Base-by-base conservation (phyloP, 805 yeast species). In the Pichia nakasei region DNA sequence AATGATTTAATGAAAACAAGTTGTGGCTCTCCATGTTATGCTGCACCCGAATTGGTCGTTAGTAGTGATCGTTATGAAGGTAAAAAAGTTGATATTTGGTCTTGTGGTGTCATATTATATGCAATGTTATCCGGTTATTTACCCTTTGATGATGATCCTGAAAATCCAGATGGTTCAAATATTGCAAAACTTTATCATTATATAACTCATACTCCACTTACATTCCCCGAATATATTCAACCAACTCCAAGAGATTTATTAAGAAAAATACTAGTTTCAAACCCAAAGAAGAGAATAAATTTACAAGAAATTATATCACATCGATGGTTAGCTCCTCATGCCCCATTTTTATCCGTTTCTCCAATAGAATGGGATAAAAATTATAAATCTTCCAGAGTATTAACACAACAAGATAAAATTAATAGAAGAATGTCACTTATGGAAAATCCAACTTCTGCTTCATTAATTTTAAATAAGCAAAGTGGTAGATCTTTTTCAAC, bases 21-120 rank as follows among this genome's bases (percentile, higher is more conserved):
- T 32, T 91, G 98, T 63, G 98, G 98, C 2, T 86, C 96, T 3
- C 98, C 98, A 1, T 91, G 98, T 62, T 91, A 91, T 63, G 98
- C 98, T 0, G 98, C 98, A 1, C 98, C 98, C 0, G 98, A 93
- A 60, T 67, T 93, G 46, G 98, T 93, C 3, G 82, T 88, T 26
- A 82, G 91, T 12, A 85, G 80, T 50, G 75, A 80, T 43, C 88
- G 95, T 15, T 93, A 93, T 60, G 87, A 85, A 52, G 97, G 96
- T 20, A 76, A 87, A 49, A 88, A 87, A 63, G 97, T 87, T 27
- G 98, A 93, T 64, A 83, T 89, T 36, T 93, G 98, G 98, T 86
- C 96, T 0, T 79, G 95, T 55, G 98, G 98, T 47, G 89, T 93
- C 24, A 93, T 93, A 43, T 66, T 93, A 36, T 93, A 88, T 59